Evolutionary conservation across 345 rosid genomes (phyloP), one percentile per base, ranked within the genome.

Genomic region (Cardiospermum halicacabum): DNA sequence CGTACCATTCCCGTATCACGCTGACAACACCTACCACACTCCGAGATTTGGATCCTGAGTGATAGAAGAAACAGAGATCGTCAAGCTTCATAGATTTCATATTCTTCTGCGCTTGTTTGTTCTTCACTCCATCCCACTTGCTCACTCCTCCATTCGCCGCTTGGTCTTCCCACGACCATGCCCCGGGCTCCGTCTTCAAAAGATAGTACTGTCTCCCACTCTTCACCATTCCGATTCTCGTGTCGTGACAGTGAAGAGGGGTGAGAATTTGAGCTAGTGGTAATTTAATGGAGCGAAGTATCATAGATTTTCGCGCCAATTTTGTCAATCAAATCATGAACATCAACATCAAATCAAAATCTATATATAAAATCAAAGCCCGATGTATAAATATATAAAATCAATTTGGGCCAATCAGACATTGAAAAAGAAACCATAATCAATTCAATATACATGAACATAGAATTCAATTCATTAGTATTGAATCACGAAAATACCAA

Each of bases 81-180:
- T 75, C 48, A 26, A 82, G 71, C 21, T 76, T 58, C 97, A 94
- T 94, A 63, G 99, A 70, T 63, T 81, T 87, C 64, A 94, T 85
- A 72, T 87, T 62, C 26, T 91, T 94, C 73, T 80, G 96, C 25
- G 99, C 99, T 81, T 91, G 95, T 70, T 75, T 87, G 92, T 89
- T 94, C 74, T 70, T 91, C 24, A 94, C 99, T 0, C 96, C 97
- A 71, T 94, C 97, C 99, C 96, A 94, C 27, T 89, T 64, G 74
- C 87, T 70, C 19, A 85, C 22, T 4, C 96, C 91, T 9, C 77
- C 84, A 74, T 89, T 87, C 11, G 87, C 70, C 15, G 76, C 82
- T 67, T 94, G 99, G 72, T 94, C 97, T 16, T 89, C 92, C 97
- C 97, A 94, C 40, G 99, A 90, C 96, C 99, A 94, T 69, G 91